Evolutionary conservation across 352 stramenopile genomes (phyloP), one percentile per base, ranked within the genome.

Genomic region (Aphanomyces stellatus): DNA sequence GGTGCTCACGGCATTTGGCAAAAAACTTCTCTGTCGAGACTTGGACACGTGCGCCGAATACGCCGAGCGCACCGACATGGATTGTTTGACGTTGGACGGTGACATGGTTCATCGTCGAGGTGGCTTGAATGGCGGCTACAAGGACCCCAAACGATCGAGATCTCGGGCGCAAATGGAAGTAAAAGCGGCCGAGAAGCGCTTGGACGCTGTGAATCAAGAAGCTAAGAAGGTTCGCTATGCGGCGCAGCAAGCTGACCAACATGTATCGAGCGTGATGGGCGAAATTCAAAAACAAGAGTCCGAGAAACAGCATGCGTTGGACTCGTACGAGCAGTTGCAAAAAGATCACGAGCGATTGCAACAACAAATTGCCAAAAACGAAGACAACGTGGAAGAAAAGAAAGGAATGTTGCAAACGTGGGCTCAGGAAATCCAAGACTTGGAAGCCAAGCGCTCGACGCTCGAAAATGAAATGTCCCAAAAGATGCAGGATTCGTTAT

Each of bases 31-130:
- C 49, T 98, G 97, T 25, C 80, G 88, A 1, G 93, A 97, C 70
- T 74, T 98, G 28, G 95, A 98, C 33, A 86, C 93, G 8, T 93
- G 82, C 41, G 76, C 80, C 30, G 76, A 91, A 27, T 94, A 91
- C 48, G 76, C 78, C 6, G 75, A 92, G 73, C 75, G 85, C 57
- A 85, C 78, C 3, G 88, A 94, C 64, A 98, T 99, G 88, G 97
- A 99, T 79, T 98, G 96, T 53, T 85, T 99, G 48, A 99, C 97
- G 10, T 76, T 99, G 15, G 95, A 99, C 41, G 97, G 97, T 49
- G 97, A 99, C 72, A 88, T 99, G 76, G 97, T 98, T 56, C 96
- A 97, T 62, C 88, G 95, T 33, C 93, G 95, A 51, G 97, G 97
- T 75, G 95, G 91, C n/a, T 75, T 99, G 4, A 93, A 97, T 24